Evolutionary conservation across 2,329 filamentous ascomycete genomes (phyloP).

Genomic region (Myriosclerotinia duriaeana): DNA sequence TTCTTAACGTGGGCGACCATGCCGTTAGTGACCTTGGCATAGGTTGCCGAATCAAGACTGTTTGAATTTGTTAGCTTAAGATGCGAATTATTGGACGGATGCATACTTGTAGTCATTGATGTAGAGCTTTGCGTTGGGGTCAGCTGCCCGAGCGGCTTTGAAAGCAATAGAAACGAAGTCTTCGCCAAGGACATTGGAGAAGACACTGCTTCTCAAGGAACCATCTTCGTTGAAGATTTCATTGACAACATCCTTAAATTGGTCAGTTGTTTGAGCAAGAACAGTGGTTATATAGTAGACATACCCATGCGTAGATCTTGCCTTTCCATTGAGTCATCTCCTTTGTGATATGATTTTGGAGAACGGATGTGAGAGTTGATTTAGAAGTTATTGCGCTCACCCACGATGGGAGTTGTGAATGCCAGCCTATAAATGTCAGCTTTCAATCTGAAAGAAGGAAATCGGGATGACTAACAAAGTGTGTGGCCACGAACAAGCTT

Average conservation of each 20-base stretch:
- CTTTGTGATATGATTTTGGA: slow-evolving; percentile 59
- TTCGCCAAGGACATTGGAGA: slow-evolving; percentile 67
- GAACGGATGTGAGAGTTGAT: slow-evolving; percentile 52
- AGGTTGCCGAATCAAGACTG: slow-evolving; percentile 53
- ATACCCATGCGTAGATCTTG: slow-evolving; percentile 57
- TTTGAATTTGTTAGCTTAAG: slow-evolving; percentile 48
- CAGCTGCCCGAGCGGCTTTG: slow-evolving; percentile 63
- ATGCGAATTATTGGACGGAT: slow-evolving; percentile 42
- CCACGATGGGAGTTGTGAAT: slow-evolving; percentile 59
- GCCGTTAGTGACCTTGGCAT: slow-evolving; percentile 58
- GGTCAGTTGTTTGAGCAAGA: not conserved
- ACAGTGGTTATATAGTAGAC: not conserved
- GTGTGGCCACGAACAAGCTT: slow-evolving; percentile 65
- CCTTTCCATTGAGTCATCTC: slow-evolving; percentile 61
- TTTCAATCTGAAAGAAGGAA: slow-evolving; percentile 54
- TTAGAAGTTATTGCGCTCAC: slow-evolving; percentile 53
- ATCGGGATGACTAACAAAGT: slow-evolving; percentile 50
- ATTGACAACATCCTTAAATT: slow-evolving; percentile 57
- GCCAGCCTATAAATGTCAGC: slow-evolving; percentile 53
- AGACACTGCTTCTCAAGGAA: slow-evolving; percentile 47
- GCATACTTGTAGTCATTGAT: slow-evolving; percentile 68
- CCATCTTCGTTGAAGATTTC: slow-evolving; percentile 56
- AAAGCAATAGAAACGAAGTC: slow-evolving; percentile 70
- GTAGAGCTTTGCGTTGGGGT: slow-evolving; percentile 68
- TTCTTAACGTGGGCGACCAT: slow-evolving; percentile 61